Base-by-base conservation (phyloP, 768 basidiomycete species). In the Plicaturopsis crispa region DNA sequence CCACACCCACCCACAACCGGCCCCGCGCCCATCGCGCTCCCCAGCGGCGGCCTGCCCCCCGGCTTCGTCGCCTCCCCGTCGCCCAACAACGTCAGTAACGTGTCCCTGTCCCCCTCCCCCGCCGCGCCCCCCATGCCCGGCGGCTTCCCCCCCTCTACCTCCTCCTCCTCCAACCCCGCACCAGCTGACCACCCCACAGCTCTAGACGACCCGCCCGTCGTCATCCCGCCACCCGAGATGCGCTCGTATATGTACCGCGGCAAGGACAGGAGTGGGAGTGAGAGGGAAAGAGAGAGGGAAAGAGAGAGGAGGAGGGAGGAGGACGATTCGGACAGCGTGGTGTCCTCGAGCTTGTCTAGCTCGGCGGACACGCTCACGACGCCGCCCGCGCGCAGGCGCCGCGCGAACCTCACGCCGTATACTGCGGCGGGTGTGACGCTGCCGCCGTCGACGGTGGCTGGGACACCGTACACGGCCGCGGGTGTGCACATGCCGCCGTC, bases 321-420 rank as follows among this genome's bases (percentile, higher is more conserved):
- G 24, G 31, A 36, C 3, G 57, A 61, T 16, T 51, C 58, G 10
- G 57, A 57, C 16, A 53, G 50, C 0, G 56, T 53, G 6, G 45
- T 45, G 4, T 46, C 52, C 1, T 55, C 53, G 1, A 40, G 47
- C 31, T 7, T 48, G n/a, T 58, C 56, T 32, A 60, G 56, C 17
- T 62, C 64, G 8, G 46, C 43, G 10, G 60, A 65, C 39, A 57
- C 66, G 36, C 42, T 60, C 38, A 52, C 62, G 10, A 64, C 63
- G 21, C 63, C 63, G 0, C 54, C 52, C 40, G 46, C 14, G 33
- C 24, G 32, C 33, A 24, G 28, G 13, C 18, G 4, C 10, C 26
- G 26, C 10, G 26, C 26, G 14, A 28, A 14, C 14, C 10, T 14
- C 14, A 8, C 41, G 21, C 36, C 35, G 13, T 45, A 45, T 22